phyloP scores from a whole-genome alignment of 2,329 filamentous ascomycete species.

The Colletotrichum sp. region DNA sequence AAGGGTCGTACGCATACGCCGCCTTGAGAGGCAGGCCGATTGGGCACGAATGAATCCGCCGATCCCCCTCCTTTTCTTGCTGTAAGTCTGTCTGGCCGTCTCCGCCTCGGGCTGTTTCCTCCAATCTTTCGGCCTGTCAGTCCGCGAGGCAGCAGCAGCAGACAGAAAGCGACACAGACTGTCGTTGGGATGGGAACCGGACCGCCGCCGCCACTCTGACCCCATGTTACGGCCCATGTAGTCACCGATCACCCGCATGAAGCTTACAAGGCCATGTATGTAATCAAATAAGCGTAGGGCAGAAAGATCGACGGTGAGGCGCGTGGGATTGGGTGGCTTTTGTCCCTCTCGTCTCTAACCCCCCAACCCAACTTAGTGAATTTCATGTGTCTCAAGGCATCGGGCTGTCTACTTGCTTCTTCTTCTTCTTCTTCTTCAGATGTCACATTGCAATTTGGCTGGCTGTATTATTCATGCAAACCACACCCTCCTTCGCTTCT shows the following conservation, averaged over 20 bases:
- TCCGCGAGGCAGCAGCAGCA: not conserved
- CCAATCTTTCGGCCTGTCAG: not conserved
- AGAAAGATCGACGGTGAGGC: constrained; percentile 17
- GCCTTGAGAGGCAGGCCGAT: not conserved
- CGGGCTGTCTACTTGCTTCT: not conserved
- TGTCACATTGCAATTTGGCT: not conserved
- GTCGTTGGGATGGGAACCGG: not conserved
- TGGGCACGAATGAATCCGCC: constrained; percentile 8
- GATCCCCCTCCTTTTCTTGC: not conserved
- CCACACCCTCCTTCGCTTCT: not conserved
- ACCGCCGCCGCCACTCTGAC: not conserved
- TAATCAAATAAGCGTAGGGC: constrained; percentile 14
- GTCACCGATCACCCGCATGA: constrained; percentile 14
- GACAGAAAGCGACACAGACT: not conserved
- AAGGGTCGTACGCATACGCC: not conserved
- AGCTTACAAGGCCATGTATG: not conserved
- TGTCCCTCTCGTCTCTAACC: not conserved
- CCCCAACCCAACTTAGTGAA: not conserved
- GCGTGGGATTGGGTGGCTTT: not conserved
- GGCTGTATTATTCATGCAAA: not conserved
- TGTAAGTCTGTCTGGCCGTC: not conserved
- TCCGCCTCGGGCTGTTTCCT: not conserved
- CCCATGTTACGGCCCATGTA: not conserved
- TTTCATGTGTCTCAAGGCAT: not conserved
- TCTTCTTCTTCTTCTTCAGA: not conserved